A percentile compares a stretch with the other conserved stretches of the same genome.
These are phyloP conservation scores for Fusarium compactum DNA, from an alignment of 2,329 filamentous ascomycete species.

Conservation along the genomic window DNA sequence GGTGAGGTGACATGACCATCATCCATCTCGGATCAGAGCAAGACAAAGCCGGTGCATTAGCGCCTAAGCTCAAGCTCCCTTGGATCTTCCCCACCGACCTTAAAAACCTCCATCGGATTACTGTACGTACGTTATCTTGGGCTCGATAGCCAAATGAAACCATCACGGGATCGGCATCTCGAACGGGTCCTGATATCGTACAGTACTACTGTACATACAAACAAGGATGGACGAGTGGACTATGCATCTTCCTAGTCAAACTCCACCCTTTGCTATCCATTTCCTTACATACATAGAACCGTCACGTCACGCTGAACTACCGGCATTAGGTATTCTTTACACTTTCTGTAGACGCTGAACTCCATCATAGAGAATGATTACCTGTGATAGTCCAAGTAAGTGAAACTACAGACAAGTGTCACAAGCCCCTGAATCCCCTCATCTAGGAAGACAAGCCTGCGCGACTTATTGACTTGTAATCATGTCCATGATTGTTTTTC, in stretches of 20 bases:
- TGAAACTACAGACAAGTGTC: background rate
- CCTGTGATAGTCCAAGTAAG: background rate
- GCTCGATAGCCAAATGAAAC: background rate
- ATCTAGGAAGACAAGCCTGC: background rate
- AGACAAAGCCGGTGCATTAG: slow-evolving; percentile 46
- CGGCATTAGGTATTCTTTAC: slow-evolving; percentile 14
- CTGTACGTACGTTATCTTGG: background rate
- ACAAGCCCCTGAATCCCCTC: background rate
- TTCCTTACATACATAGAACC: background rate
- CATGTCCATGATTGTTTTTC: background rate
- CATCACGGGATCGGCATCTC: slow-evolving; percentile 22
- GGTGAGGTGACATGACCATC: slow-evolving; percentile 17
- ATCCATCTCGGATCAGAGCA: slow-evolving; percentile 28
- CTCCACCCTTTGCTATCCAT: background rate
- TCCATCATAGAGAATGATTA: background rate
- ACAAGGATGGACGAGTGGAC: background rate
- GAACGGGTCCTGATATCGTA: background rate
- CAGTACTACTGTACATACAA: background rate
- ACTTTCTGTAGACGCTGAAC: background rate
- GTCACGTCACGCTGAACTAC: slow-evolving; percentile 25
- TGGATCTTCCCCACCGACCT: slow-evolving; percentile 15
- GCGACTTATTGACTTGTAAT: background rate
- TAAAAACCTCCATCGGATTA: slow-evolving; percentile 10
- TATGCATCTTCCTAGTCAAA: background rate
- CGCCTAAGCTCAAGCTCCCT: slow-evolving; percentile 26